Conservation (phyloP, 331 rosid species). For the Malus hybrid region DNA sequence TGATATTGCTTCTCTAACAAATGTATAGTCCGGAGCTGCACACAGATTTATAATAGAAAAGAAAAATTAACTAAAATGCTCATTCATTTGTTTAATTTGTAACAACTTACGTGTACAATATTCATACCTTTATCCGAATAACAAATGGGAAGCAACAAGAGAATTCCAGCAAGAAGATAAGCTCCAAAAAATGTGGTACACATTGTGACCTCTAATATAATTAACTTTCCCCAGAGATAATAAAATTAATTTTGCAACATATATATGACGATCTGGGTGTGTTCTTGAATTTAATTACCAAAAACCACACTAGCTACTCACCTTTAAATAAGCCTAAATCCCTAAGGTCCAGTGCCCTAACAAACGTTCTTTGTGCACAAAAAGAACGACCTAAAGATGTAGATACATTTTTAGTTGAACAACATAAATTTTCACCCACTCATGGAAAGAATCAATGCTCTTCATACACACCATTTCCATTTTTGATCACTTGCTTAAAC, state of each 20-base stretch:
- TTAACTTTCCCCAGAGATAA: background rate
- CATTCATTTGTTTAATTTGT: background rate
- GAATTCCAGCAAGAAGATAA: slow-evolving; percentile 20
- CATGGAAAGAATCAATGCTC: slow-evolving; percentile 38
- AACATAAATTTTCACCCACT: slow-evolving; percentile 11
- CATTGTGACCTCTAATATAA: slow-evolving; percentile 8
- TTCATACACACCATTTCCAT: background rate
- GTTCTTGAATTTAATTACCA: background rate
- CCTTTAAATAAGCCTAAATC: background rate
- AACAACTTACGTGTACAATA: background rate
- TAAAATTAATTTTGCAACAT: background rate
- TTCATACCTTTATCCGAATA: slow-evolving; percentile 23
- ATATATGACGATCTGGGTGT: background rate
- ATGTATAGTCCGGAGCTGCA: slow-evolving; percentile 36
- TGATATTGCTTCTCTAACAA: slow-evolving; percentile 43
- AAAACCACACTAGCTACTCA: background rate
- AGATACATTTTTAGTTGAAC: slow-evolving; percentile 24
- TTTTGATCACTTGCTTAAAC: background rate
- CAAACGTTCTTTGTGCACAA: background rate
- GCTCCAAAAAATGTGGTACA: slow-evolving; percentile 13
- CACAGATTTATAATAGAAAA: background rate
- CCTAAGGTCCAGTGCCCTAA: background rate
- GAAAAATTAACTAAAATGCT: background rate
- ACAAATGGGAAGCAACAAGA: slow-evolving; percentile 26
- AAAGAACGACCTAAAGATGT: background rate